These are phyloP conservation scores for Aureobasidium lini DNA, from an alignment of 2,329 filamentous ascomycete species.

Conservation along the genomic window DNA sequence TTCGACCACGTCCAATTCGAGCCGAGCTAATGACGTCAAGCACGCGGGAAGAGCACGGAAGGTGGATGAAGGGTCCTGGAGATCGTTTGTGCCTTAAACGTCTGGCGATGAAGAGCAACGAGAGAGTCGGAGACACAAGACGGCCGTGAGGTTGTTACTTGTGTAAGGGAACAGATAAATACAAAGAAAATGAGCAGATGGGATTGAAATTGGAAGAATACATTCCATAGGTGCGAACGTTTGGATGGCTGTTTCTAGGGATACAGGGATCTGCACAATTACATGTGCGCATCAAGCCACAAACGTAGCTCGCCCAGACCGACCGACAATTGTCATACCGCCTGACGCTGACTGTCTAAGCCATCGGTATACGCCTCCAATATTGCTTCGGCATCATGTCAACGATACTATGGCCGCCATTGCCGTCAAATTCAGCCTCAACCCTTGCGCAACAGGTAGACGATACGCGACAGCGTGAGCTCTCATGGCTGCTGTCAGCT, in stretches of 20 bases:
- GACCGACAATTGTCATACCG: not conserved
- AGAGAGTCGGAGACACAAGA: not conserved
- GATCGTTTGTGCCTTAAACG: not conserved
- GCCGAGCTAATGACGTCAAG: not conserved
- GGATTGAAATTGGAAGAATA: not conserved
- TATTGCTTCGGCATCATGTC: constrained; percentile 41
- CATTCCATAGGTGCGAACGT: not conserved
- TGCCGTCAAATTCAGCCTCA: constrained; percentile 27
- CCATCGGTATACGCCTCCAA: not conserved
- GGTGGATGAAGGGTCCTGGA: not conserved
- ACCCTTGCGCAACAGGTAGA: not conserved
- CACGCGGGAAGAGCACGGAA: not conserved
- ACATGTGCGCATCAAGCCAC: constrained; percentile 2
- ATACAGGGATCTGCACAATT: not conserved
- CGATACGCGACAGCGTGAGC: constrained; percentile 35
- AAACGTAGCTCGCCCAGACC: constrained; percentile 1
- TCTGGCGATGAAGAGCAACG: not conserved
- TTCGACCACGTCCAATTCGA: not conserved
- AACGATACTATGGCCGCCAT: constrained; percentile 53
- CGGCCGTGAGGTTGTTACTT: not conserved
- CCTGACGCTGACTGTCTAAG: not conserved
- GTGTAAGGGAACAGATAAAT: not conserved
- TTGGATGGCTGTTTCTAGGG: not conserved
- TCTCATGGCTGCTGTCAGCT: constrained; percentile 56
- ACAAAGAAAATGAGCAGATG: not conserved